Conservation (phyloP, 768 basidiomycete genomes). For the Tylopilus cervinicoccineus region DNA sequence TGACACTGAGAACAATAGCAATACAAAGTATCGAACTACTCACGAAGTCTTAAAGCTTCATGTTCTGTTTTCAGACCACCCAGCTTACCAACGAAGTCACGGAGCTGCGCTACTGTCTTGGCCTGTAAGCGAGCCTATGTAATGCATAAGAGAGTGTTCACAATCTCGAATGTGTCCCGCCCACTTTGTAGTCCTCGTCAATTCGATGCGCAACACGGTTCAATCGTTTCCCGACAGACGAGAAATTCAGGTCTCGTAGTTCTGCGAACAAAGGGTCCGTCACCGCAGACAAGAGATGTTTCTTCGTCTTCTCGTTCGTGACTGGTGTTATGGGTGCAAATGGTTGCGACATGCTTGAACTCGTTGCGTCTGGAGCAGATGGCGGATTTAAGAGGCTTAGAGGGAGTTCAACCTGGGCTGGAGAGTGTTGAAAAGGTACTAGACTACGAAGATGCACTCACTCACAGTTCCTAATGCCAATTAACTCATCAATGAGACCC, state of each 20-base stretch:
- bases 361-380: constrained; percentile 36
- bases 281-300: constrained; percentile 73
- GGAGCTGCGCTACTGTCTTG: constrained; percentile 86
- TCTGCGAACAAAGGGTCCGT: constrained; percentile 82
- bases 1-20: constrained; percentile 2
- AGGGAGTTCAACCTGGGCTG: constrained; percentile 81
- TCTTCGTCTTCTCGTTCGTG: constrained; percentile 81
- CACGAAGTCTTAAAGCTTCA: constrained; percentile 84
- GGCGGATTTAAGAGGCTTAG: constrained; percentile 63
- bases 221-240: constrained; percentile 77
- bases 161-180: not conserved
- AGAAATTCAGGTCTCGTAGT: constrained; percentile 89
- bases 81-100: constrained; percentile 93
- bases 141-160: constrained; percentile 2
- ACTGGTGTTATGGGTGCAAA: constrained; percentile 46
- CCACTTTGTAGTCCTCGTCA: constrained; percentile 89
- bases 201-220: constrained; percentile 79
- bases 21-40: constrained; percentile 26
- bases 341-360: constrained; percentile 40
- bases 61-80: constrained; percentile 92
- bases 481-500: constrained; percentile 89
- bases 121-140: constrained; percentile 75
- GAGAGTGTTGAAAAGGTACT: constrained; percentile 1
- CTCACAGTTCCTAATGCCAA: constrained; percentile 88
- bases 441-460: not conserved